Evolutionary conservation across 208 protist species (phyloP), one percentile per base, ranked within the genome.

Genomic region (Kentomonas sorsogonicus): DNA sequence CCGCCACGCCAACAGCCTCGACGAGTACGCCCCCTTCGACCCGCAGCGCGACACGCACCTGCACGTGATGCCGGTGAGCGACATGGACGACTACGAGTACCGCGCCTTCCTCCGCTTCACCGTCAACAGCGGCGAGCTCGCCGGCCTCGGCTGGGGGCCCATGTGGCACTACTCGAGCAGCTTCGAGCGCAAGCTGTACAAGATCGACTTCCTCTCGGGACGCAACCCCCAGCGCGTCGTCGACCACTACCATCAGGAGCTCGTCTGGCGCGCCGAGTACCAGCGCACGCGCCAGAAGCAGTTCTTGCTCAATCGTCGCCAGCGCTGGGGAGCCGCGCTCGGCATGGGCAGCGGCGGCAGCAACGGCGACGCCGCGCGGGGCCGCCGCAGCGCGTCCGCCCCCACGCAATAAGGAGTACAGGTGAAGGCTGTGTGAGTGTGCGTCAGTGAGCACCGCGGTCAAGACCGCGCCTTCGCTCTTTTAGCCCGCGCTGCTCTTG

Each of bases 151-250:
- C 2, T 95, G 89, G 86, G 89, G 89, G 1, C 89, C 89, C 0
- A 79, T 95, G 67, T 95, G 89, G 86, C 89, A 95, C 69, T 79
- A 90, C 51, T 92, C 84, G 16, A 92, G 83, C 51, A 75, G 86
- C 34, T 96, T 96, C 70, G 90, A 96, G 71, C 64, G 90, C 20
- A 96, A 94, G 65, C 69, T 94, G 55, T 93, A 94, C 74, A 96
- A 96, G 62, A 93, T 96, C 50, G 85, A 70, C 10, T 96, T 96
- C 63, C 80, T 96, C 67, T 94, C 90, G 0, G 76, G 81, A 33
- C 68, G 76, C 16, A 96, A 96, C 56, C 90, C 90, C 33, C 87
- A 96, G 67, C 58, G 73, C 11, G 83, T 96, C n/a, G 58, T 96
- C 40, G 83, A 96, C 51, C 90, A 96, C 56, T 94, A 96, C 54